A percentile compares a stretch with the other conserved stretches of the same genome.
These are phyloP conservation scores for Auriscalpium microsporum DNA, from an alignment of 768 basidiomycete species.

Conservation along the genomic window DNA sequence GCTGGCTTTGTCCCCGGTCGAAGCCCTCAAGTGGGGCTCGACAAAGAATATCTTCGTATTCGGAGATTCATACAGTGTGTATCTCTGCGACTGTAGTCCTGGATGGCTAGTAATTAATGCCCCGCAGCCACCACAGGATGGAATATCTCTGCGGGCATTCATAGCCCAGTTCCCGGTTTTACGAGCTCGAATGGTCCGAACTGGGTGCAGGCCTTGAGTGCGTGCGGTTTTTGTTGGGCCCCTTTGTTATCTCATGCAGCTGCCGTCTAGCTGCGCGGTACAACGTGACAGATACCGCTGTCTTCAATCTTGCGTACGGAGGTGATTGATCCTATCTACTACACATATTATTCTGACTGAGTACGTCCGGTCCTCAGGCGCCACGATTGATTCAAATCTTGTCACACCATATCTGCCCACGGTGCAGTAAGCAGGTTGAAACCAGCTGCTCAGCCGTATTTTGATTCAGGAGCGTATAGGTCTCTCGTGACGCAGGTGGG, in stretches of 20 bases:
- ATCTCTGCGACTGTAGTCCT: no score
- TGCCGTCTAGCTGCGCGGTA: constrained; percentile 8
- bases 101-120: no score
- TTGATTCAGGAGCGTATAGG: constrained; percentile 6
- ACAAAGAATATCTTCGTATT: constrained; percentile 51
- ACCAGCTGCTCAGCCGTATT: neutral
- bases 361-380: no score
- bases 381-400: constrained; percentile 30
- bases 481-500: constrained; percentile 29
- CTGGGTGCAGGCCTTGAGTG: constrained; percentile 50
- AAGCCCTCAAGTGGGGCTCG: constrained; percentile 37
- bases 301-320: constrained; percentile 31
- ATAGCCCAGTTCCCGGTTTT: constrained; percentile 42
- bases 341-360: no score
- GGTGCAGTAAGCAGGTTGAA: constrained; percentile 22
- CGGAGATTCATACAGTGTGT: constrained; percentile 48
- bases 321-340: constrained; percentile 13
- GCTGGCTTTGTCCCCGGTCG: no score
- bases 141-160: constrained; percentile 47
- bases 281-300: constrained; percentile 47
- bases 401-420: constrained; percentile 28
- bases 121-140: constrained; percentile 37
- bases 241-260: constrained; percentile 23
- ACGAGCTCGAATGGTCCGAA: constrained; percentile 56
- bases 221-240: constrained; percentile 6